A percentile compares a stretch with the other conserved stretches of the same genome.
These are phyloP conservation scores for Nepenthes mirabilis DNA, from an alignment of 148 eudicot species.

Conservation along the genomic window DNA sequence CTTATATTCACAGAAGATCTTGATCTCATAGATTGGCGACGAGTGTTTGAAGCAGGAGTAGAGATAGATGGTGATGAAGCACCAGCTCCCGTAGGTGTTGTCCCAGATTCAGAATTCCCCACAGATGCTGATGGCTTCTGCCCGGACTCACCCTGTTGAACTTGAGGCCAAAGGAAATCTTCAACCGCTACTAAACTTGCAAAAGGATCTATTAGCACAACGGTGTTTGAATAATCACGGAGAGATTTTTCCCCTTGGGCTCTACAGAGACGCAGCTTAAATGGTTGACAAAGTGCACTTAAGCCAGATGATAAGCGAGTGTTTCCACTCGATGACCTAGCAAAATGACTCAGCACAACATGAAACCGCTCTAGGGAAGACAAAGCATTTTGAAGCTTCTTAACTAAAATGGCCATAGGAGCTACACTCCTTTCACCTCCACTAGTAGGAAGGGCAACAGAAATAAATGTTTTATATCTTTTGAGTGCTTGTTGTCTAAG, in stretches of 20 bases:
- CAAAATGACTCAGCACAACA: conserved; percentile 77
- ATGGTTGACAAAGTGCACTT: conserved; percentile 78
- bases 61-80: conserved; percentile 52
- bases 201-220: conserved; percentile 90
- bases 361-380: conserved; percentile 94
- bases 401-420: conserved; percentile 66
- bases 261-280: conserved; percentile 90
- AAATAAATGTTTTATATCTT: conserved; percentile 74
- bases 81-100: conserved; percentile 47
- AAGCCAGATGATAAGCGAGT: conserved; percentile 81
- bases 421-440: conserved; percentile 32
- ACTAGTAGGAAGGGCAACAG: conserved; percentile 54
- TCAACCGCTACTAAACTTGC: conserved; percentile 96
- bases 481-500: conserved; percentile 80
- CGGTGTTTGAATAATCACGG: conserved; percentile 92
- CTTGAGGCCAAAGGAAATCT: conserved; percentile 92
- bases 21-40: conserved; percentile 76
- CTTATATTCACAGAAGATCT: conserved; percentile 58
- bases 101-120: conserved; percentile 57
- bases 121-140: conserved; percentile 51
- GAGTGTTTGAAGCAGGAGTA: conserved; percentile 52
- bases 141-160: conserved; percentile 75
- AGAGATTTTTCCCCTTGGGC: conserved; percentile 89
- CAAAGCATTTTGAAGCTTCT: conserved; percentile 89
- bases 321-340: conserved; percentile 73